phyloP scores from a whole-genome alignment of 2,329 filamentous ascomycete genomes.

The Purpureocillium takamizusanense region DNA sequence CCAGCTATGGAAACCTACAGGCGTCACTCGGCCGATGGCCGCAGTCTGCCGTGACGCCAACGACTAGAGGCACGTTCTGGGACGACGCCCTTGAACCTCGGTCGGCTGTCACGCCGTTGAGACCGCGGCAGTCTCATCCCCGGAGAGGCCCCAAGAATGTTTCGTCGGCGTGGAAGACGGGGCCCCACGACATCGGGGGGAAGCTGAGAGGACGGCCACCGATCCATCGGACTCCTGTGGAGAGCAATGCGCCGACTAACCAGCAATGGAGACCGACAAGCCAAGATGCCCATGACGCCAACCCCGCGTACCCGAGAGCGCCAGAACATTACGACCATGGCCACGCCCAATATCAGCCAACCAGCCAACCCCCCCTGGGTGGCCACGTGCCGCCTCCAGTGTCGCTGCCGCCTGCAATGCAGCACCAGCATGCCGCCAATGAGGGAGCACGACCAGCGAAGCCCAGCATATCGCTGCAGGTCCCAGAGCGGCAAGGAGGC shows the following conservation, averaged over 20 bases:
- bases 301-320: slow-evolving; percentile 13
- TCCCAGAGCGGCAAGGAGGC: slow-evolving; percentile 45
- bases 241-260: slow-evolving; percentile 62
- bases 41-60: slow-evolving; percentile 67
- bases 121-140: slow-evolving; percentile 30
- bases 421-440: slow-evolving; percentile 7
- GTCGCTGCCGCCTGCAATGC: neutral
- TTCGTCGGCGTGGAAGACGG: slow-evolving; percentile 80
- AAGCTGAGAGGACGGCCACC: slow-evolving; percentile 76
- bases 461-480: slow-evolving; percentile 30
- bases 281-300: slow-evolving; percentile 31
- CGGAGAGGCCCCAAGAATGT: slow-evolving; percentile 77
- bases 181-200: slow-evolving; percentile 49
- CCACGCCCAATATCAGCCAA: slow-evolving; percentile 1
- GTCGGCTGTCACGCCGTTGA: slow-evolving; percentile 65
- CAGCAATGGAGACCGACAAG: slow-evolving; percentile 43
- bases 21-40: slow-evolving; percentile 64
- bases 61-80: slow-evolving; percentile 43
- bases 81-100: slow-evolving; percentile 53
- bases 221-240: slow-evolving; percentile 49
- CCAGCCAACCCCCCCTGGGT: neutral
- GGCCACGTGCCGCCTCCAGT: neutral
- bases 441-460: slow-evolving; percentile 18
- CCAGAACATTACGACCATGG: neutral
- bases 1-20: slow-evolving; percentile 38